phyloP scores from a whole-genome alignment of 2,329 filamentous ascomycete species.

The Fusarium sp. region DNA sequence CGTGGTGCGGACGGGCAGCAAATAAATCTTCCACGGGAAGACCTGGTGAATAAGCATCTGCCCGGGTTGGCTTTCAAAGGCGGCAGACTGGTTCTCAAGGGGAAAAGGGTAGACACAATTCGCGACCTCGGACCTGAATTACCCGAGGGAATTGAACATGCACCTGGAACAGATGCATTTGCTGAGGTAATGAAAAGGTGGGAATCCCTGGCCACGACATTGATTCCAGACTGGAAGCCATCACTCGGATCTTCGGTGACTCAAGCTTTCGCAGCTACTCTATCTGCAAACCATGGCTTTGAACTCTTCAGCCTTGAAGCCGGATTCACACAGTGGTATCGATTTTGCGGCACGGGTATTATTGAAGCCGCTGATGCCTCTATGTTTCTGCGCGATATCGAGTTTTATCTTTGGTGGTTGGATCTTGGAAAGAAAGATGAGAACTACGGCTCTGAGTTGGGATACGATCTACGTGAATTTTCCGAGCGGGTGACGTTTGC shows the following conservation, averaged over 20 bases:
- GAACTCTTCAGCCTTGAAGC: accelerated
- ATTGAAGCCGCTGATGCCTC: constrained; percentile 3
- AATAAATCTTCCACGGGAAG: background rate
- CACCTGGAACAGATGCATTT: constrained; percentile 4
- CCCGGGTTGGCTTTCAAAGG: background rate
- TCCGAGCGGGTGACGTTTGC: background rate
- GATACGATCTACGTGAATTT: background rate
- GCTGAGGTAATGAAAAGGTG: background rate
- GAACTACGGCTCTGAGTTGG: background rate
- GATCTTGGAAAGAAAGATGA: accelerated
- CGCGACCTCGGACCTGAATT: constrained; percentile 3
- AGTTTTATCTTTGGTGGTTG: constrained; percentile 29
- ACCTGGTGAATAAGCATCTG: background rate
- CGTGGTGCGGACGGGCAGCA: constrained; percentile 1
- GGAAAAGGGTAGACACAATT: constrained; percentile 16
- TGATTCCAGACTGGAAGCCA: background rate
- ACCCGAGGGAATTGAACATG: background rate
- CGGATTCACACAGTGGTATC: constrained; percentile 23
- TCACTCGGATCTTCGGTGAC: background rate
- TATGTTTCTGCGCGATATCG: constrained; percentile 9
- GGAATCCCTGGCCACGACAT: constrained; percentile 1
- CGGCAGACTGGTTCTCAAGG: background rate
- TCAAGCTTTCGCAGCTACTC: background rate
- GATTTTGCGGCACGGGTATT: constrained; percentile 12
- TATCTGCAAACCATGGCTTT: background rate